Base-by-base conservation (phyloP, 2,329 filamentous ascomycete genomes). In the Phyllachora maydis region DNA sequence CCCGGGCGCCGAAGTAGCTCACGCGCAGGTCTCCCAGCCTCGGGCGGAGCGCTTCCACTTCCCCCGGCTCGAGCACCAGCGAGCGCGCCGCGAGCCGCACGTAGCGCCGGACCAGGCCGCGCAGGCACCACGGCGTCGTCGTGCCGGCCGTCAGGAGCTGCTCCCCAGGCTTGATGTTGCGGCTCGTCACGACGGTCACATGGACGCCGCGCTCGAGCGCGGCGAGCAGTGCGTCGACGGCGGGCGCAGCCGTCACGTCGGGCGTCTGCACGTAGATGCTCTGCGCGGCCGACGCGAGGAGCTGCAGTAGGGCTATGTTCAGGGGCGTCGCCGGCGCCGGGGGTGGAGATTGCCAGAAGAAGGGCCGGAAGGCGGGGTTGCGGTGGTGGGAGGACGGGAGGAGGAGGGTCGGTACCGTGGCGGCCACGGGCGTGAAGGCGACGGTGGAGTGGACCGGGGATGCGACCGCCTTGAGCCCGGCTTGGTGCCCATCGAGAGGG, bases 141-240 rank as follows among this genome's bases (percentile, higher is more conserved):
- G 72, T 82, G 0, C 73, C 73, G 0, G 76, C 70, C 0, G 78
- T 88, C 13, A 79, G 52, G n/a, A 88, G 50, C 41, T 90, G 79
- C 46, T 90, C 79, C 15, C 78, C 46, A 10, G 76, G 39, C 76
- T 82, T 83, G 55, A 83, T 68, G 9, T 54, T 52, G 28, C 59
- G 58, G 32, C 67, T 71, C 0, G 75, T 81, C 5, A 75, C 52
- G 20, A 83, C 59, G 6, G 53, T 53, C 2, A 90, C 65, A 25
- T 73, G 45, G 8, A 88, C 61, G 2, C 77, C 75, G 1, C 75
- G 59, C 4, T 46, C 34, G 0, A 85, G 47, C 0, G 74, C 72
- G 1, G 47, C 47, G 1, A 74, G 34, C 0, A 90, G 41, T 0
- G 62, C 65, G 1, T 59, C 45, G 0, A 82, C 47, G 0, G 78